Evolutionary conservation across 768 basidiomycete species (phyloP).

Genomic region (Pisolithus microcarpus): DNA sequence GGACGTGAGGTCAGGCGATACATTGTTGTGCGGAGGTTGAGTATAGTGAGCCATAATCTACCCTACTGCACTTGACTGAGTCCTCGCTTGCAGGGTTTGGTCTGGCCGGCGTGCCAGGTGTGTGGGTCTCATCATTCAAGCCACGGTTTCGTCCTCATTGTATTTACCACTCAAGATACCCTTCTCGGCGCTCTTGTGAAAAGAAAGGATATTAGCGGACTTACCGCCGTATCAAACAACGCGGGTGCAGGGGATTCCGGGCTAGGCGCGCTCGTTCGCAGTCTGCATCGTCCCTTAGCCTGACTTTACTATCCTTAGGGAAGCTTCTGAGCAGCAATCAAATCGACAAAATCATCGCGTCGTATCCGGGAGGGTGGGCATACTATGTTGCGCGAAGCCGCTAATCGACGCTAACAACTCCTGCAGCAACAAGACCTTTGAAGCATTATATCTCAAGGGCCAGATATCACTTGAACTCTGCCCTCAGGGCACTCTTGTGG

Average conservation of each 20-base stretch:
- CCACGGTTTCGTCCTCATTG: background rate
- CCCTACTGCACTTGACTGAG: background rate
- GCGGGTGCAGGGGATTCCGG: conserved; percentile 67
- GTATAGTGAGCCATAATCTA: conserved; percentile 17
- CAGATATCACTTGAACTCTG: conserved; percentile 81
- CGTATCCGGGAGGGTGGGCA: conserved; percentile 78
- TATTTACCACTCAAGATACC: conserved; percentile 47
- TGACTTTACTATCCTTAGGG: conserved; percentile 35
- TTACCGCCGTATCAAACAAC: conserved; percentile 88
- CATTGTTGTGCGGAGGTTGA: conserved; percentile 74
- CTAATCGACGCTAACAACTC: background rate
- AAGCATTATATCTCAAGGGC: conserved; percentile 72
- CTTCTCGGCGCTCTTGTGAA: conserved; percentile 70
- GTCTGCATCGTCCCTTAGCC: background rate
- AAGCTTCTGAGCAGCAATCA: conserved; percentile 69
- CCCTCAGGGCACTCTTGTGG: conserved; percentile 86
- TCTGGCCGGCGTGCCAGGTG: conserved; percentile 81
- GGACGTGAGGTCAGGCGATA: conserved; percentile 74
- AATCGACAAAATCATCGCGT: conserved; percentile 77
- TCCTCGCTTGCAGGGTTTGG: conserved; percentile 61
- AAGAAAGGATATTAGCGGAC: conserved; percentile 61
- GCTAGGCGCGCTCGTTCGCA: conserved; percentile 40
- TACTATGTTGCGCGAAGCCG: background rate
- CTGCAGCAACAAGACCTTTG: conserved; percentile 78
- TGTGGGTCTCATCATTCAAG: conserved; percentile 4